phyloP scores from a whole-genome alignment of 495 filamentous ascomycete species.

The Penicillium longicatenatum region DNA sequence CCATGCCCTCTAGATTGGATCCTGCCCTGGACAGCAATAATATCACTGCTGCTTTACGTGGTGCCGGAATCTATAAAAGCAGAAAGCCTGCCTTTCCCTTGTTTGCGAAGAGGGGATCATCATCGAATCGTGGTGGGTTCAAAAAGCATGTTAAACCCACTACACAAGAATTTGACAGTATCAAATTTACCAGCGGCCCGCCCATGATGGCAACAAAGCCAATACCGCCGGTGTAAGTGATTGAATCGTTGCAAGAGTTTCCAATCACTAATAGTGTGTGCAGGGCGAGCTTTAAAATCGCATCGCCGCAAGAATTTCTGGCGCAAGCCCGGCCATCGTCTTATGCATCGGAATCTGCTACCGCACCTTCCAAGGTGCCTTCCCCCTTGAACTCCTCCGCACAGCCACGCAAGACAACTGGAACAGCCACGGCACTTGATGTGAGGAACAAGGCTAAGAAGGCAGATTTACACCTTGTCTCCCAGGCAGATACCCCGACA shows the following conservation, averaged over 20 bases:
- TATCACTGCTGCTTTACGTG: neutral
- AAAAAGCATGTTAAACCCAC: neutral
- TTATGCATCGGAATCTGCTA: no score
- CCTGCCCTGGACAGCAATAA: constrained; percentile 30
- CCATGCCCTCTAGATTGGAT: constrained; percentile 12
- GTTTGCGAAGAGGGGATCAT: neutral
- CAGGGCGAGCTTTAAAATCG: neutral
- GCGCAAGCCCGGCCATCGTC: neutral
- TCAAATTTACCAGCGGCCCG: neutral
- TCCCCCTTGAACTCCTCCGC: no score
- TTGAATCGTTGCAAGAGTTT: neutral
- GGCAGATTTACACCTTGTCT: no score
- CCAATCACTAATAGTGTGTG: neutral
- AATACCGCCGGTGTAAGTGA: neutral
- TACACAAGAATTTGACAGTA: neutral
- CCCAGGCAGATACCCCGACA: no score
- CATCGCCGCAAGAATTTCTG: neutral
- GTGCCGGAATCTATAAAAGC: neutral
- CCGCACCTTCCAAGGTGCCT: no score
- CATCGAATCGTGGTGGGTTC: neutral
- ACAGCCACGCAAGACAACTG: no score
- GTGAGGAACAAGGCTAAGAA: no score
- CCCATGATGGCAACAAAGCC: neutral
- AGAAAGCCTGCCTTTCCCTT: neutral
- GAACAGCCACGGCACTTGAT: no score